These are phyloP conservation scores for Euphorbia corollata DNA, from an alignment of 441 rosid genomes.

Conservation along the genomic window DNA sequence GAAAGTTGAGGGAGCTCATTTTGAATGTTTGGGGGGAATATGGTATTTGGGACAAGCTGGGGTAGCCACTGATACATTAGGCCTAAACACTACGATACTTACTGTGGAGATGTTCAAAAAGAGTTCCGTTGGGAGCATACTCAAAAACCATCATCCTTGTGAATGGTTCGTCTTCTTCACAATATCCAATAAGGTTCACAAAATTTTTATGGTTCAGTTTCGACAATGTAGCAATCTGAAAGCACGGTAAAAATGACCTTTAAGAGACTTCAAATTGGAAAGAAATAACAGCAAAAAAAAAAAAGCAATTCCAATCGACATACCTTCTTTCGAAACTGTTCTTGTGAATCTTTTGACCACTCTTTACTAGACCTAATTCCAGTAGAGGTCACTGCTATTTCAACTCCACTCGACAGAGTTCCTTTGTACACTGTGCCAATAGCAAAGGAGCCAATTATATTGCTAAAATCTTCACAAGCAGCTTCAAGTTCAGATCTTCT, in stretches of 20 bases:
- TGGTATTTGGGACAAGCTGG: too few relatives aligned
- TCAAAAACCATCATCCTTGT: constrained; percentile 86
- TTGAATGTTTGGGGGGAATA: too few relatives aligned
- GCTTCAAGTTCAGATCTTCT: constrained; percentile 77
- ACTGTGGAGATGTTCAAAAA: constrained; percentile 89
- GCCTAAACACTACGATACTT: constrained; percentile 30
- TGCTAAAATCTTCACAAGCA: constrained; percentile 96
- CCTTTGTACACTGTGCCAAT: constrained; percentile 75
- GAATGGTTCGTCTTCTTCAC: constrained; percentile 77
- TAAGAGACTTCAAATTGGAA: constrained; percentile 2
- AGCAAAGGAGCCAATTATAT: constrained; percentile 63
- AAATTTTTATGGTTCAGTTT: constrained; percentile 85
- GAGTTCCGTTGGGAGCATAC: constrained; percentile 90
- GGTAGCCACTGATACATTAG: too few relatives aligned
- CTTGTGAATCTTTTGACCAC: constrained; percentile 63
- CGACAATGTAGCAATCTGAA: constrained; percentile 68
- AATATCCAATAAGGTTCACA: constrained; percentile 71
- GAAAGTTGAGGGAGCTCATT: too few relatives aligned
- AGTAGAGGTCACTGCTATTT: constrained; percentile 68
- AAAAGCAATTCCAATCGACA: constrained; percentile 1
- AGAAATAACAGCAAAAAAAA: neutral
- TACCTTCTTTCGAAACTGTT: constrained; percentile 75
- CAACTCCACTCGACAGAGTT: constrained; percentile 79
- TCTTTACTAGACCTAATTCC: constrained; percentile 34
- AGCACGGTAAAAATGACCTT: constrained; percentile 11